These are phyloP conservation scores for Bryum argenteum DNA, from an alignment of 225 moss, liverwort and hornwort species.

Conservation along the genomic window DNA sequence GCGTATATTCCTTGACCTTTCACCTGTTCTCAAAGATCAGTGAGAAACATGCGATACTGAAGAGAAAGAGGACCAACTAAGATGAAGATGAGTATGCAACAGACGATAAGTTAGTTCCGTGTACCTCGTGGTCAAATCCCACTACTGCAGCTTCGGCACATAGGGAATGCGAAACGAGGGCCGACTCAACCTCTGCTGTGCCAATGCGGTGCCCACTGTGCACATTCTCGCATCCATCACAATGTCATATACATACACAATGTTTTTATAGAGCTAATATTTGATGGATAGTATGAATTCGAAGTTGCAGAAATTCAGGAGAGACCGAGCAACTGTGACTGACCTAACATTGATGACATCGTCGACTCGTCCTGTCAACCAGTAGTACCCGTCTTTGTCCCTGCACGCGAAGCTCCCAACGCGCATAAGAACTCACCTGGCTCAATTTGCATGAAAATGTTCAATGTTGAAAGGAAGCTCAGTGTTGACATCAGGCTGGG, in stretches of 20 bases:
- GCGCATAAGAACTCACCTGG: background rate
- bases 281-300: background rate
- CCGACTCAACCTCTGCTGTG: constrained; percentile 96
- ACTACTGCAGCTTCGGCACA: constrained; percentile 94
- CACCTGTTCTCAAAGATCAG: constrained; percentile 48
- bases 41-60: background rate
- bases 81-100: background rate
- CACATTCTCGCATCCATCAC: constrained; percentile 20
- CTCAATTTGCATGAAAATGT: background rate
- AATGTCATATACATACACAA: constrained; percentile 2
- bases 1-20: constrained; percentile 99
- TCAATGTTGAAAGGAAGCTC: constrained; percentile 4
- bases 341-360: constrained; percentile 98
- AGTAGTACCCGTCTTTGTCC: constrained; percentile 95
- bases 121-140: constrained; percentile 89
- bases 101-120: background rate
- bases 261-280: background rate
- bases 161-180: constrained; percentile 79
- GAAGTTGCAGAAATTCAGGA: background rate
- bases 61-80: background rate
- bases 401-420: constrained; percentile 37
- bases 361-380: constrained; percentile 97
- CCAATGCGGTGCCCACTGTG: constrained; percentile 94
- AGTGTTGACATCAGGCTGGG: constrained; percentile 2
- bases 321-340: constrained; percentile 17